Percentiles rank a stretch among this genome's conserved stretches.
These are phyloP conservation scores for Phallus indusiatus DNA, from an alignment of 768 basidiomycete species.

Conservation along the genomic window DNA sequence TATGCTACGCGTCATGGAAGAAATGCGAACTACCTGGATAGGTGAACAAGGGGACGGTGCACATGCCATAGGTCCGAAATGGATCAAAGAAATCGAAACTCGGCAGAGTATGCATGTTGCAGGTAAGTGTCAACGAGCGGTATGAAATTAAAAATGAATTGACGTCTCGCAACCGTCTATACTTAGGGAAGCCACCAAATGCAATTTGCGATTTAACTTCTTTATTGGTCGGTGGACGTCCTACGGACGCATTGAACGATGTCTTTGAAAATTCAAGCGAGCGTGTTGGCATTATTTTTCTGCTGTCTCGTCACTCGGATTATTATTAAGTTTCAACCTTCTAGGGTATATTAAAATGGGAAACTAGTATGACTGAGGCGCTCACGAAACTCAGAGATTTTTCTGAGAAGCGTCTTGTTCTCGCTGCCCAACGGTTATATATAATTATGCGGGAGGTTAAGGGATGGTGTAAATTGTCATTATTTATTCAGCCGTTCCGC, in stretches of 20 bases:
- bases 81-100: conserved; percentile 55
- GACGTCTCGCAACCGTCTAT: conserved; percentile 8
- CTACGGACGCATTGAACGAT: conserved; percentile 63
- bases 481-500: conserved; percentile 11
- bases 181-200: conserved; percentile 48
- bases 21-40: conserved; percentile 66
- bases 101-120: conserved; percentile 60
- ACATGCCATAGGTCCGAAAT: conserved; percentile 61
- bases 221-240: conserved; percentile 59
- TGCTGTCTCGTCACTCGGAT: not conserved
- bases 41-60: conserved; percentile 56
- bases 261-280: conserved; percentile 77
- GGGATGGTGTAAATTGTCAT: conserved; percentile 70
- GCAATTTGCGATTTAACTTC: conserved; percentile 63
- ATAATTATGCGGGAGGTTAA: conserved; percentile 68
- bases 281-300: conserved; percentile 38
- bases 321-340: conserved; percentile 16
- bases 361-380: conserved; percentile 60
- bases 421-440: conserved; percentile 69
- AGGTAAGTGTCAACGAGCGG: conserved; percentile 31
- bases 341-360: conserved; percentile 79
- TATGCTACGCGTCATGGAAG: conserved; percentile 55
- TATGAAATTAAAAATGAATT: conserved; percentile 4
- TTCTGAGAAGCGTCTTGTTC: conserved; percentile 58
- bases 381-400: conserved; percentile 65